phyloP scores from a whole-genome alignment of 1,284 basidiomycete species.

The Irpex sp. region DNA sequence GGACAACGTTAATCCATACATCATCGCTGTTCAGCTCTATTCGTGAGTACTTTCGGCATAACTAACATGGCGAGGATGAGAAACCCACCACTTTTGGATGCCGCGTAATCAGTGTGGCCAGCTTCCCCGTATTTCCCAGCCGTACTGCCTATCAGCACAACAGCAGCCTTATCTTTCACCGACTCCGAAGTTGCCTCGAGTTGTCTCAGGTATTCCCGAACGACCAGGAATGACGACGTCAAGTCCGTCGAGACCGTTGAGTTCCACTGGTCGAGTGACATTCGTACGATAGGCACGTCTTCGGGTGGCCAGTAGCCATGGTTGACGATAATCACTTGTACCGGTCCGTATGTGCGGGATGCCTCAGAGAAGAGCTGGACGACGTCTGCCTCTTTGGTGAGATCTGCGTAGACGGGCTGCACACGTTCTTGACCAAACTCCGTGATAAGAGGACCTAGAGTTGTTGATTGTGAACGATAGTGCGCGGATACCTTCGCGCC shows the following conservation, averaged over 20 bases:
- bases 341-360: slow-evolving; percentile 39
- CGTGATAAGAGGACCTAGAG: slow-evolving; percentile 41
- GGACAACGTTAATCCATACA: slow-evolving; percentile 67
- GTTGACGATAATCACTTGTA: slow-evolving; percentile 60
- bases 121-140: slow-evolving; percentile 74
- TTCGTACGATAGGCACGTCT: slow-evolving; percentile 49
- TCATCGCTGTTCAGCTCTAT: slow-evolving; percentile 45
- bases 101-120: slow-evolving; percentile 62
- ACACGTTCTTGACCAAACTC: slow-evolving; percentile 35
- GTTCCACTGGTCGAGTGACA: slow-evolving; percentile 67
- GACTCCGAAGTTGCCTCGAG: slow-evolving; percentile 39
- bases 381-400: slow-evolving; percentile 42
- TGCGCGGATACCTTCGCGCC: slow-evolving; percentile 72
- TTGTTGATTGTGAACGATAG: slow-evolving; percentile 54
- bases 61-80: not conserved
- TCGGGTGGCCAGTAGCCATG: slow-evolving; percentile 55
- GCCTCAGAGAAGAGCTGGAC: slow-evolving; percentile 16
- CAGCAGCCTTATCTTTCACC: slow-evolving; percentile 49
- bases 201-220: slow-evolving; percentile 53
- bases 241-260: slow-evolving; percentile 60
- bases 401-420: slow-evolving; percentile 50
- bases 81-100: slow-evolving; percentile 50
- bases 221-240: slow-evolving; percentile 65
- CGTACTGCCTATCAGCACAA: slow-evolving; percentile 68
- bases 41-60: not conserved